These are phyloP conservation scores for Penicillium sp. DNA, from an alignment of 2,329 filamentous ascomycete species.

Conservation along the genomic window DNA sequence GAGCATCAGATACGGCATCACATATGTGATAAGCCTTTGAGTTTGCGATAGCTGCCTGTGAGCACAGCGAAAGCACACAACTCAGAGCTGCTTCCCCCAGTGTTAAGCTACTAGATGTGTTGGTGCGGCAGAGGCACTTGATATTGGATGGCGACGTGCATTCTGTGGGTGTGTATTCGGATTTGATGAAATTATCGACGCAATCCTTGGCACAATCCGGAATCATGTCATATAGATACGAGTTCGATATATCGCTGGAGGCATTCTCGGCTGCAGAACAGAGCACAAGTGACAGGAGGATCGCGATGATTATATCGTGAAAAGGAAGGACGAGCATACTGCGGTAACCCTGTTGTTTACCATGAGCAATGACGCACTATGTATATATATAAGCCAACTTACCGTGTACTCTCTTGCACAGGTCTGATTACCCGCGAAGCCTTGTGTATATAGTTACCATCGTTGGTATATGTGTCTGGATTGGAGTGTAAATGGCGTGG, in stretches of 20 bases:
- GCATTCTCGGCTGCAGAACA: conserved; percentile 23
- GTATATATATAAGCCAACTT: not conserved
- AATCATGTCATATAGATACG: conserved; percentile 45
- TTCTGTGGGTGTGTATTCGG: conserved; percentile 53
- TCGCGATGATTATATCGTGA: conserved; percentile 28
- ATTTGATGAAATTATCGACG: conserved; percentile 61
- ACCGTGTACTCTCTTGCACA: conserved; percentile 23
- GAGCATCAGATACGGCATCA: conserved; percentile 37
- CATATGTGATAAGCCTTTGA: conserved; percentile 59
- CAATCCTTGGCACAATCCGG: conserved; percentile 62
- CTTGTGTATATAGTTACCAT: conserved; percentile 28
- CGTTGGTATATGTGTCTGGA: conserved; percentile 12
- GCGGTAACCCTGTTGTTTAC: conserved; percentile 26
- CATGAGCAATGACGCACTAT: conserved; percentile 16
- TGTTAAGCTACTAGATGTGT: conserved; percentile 63
- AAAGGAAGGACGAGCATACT: conserved; percentile 37
- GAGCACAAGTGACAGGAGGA: conserved; percentile 23
- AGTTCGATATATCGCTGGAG: conserved; percentile 19
- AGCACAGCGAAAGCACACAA: conserved; percentile 63
- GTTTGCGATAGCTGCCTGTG: conserved; percentile 45
- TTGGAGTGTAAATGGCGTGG: not conserved
- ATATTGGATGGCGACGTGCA: conserved; percentile 51
- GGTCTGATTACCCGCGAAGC: conserved; percentile 25
- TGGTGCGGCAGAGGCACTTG: conserved; percentile 62
- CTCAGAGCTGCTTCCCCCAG: conserved; percentile 69